Evolutionary conservation across 2,329 filamentous ascomycete genomes (phyloP), one percentile per base, ranked within the genome.

Genomic region (Dendrostoma leiphaemia): DNA sequence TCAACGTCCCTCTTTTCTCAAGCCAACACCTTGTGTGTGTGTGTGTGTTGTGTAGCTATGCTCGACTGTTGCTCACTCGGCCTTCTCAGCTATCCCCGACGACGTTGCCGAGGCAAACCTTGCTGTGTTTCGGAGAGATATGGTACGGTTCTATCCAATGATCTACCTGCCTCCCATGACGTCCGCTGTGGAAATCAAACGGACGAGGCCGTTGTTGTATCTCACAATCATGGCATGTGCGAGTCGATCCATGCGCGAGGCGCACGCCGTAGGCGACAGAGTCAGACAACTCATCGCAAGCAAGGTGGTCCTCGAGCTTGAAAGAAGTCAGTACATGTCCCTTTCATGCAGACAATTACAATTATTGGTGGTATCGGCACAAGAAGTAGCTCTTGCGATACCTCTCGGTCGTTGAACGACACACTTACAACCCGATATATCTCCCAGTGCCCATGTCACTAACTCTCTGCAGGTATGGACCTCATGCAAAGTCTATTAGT

Each of bases 401-500:
- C n/a, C n/a, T n/a, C n/a, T n/a, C n/a, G n/a, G n/a, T n/a, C n/a
- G n/a, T n/a, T n/a, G n/a, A n/a, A n/a, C n/a, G n/a, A n/a, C n/a
- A n/a, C n/a, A n/a, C n/a, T n/a, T n/a, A n/a, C n/a, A n/a, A n/a
- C n/a, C n/a, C n/a, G n/a, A n/a, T n/a, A n/a, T n/a, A n/a, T n/a
- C n/a, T n/a, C n/a, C n/a, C n/a, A n/a, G n/a, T n/a, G n/a, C n/a
- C n/a, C n/a, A n/a, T n/a, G n/a, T n/a, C n/a, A n/a, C n/a, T n/a
- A n/a, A n/a, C n/a, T n/a, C n/a, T n/a, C n/a, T n/a, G n/a, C n/a
- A n/a, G n/a, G n/a, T n/a, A n/a, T 83, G 35, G 82, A 84, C 58
- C 58, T 83, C 10, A 65, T 85, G 2, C 68, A 79, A 10, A 80
- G 80, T 0, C 54, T 83, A 3, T 61, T 85, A 15, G 57, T 69